These are phyloP conservation scores for Takashimella koratensis DNA, from an alignment of 1,284 basidiomycete genomes.

Conservation along the genomic window DNA sequence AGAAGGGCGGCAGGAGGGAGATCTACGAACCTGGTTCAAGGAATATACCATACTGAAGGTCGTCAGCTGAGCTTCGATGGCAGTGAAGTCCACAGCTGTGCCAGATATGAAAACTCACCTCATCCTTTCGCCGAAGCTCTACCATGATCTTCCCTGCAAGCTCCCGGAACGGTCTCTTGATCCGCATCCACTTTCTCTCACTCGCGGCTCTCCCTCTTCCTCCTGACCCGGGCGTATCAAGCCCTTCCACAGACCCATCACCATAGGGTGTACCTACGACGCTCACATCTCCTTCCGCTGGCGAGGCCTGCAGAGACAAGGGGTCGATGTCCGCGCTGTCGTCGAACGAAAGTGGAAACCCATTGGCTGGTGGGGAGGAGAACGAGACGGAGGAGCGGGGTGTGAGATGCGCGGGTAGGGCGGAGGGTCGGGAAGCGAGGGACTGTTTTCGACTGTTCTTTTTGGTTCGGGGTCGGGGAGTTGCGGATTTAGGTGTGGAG, in stretches of 20 bases:
- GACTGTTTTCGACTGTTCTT: background rate
- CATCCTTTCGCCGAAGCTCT: conserved; percentile 41
- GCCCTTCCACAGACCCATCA: background rate
- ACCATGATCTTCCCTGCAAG: conserved; percentile 34
- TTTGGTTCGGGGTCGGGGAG: background rate
- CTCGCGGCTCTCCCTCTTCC: background rate
- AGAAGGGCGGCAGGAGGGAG: too few species aligned
- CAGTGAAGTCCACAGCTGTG: too few species aligned
- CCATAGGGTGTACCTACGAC: background rate
- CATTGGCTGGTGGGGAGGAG: background rate
- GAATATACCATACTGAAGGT: conserved; percentile 41
- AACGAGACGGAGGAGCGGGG: background rate
- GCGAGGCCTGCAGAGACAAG: background rate
- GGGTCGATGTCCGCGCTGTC: background rate
- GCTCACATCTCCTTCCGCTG: background rate
- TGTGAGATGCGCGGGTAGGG: background rate
- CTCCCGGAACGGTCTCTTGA: conserved; percentile 43
- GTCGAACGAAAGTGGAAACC: background rate
- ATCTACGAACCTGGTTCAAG: conserved; percentile 37
- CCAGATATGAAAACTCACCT: conserved; percentile 22
- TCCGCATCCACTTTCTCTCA: conserved; percentile 30
- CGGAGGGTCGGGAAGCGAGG: background rate
- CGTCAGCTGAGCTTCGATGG: too few species aligned
- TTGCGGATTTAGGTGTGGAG: background rate
- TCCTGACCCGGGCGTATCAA: background rate